These are phyloP conservation scores for Mycena indigotica DNA, from an alignment of 768 basidiomycete species.

Conservation along the genomic window DNA sequence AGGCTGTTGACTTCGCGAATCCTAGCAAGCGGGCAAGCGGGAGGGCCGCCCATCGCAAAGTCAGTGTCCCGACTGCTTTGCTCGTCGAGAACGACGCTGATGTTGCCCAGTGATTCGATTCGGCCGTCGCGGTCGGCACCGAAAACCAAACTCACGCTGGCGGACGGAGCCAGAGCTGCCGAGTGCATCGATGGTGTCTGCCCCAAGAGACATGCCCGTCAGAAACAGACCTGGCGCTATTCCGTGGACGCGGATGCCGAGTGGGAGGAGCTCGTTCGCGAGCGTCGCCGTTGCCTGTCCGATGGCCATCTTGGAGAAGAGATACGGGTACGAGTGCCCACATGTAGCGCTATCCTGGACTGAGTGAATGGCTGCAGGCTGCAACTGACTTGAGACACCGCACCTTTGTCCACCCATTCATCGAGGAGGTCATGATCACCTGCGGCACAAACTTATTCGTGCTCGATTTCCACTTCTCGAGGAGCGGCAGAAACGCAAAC, in stretches of 20 bases:
- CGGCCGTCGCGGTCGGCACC: slow-evolving; percentile 36
- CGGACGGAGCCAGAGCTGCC: slow-evolving; percentile 29
- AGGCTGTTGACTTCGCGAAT: too few relatives aligned
- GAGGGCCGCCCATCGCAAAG: too few relatives aligned
- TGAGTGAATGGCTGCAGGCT: not conserved
- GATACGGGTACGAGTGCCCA: slow-evolving; percentile 46
- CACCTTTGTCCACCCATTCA: slow-evolving; percentile 57
- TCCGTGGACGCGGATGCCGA: slow-evolving; percentile 52
- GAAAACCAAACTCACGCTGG: slow-evolving; percentile 29
- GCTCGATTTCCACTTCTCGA: slow-evolving; percentile 47
- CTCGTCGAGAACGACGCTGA: too few relatives aligned
- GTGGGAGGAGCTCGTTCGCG: slow-evolving; percentile 49
- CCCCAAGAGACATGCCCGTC: not conserved
- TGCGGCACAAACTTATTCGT: slow-evolving; percentile 46
- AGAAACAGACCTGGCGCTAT: slow-evolving; percentile 43
- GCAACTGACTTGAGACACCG: not conserved
- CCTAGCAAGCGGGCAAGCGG: too few relatives aligned
- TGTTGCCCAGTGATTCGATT: too few relatives aligned
- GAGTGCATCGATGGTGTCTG: slow-evolving; percentile 21
- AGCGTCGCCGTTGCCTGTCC: slow-evolving; percentile 48
- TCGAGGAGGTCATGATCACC: slow-evolving; percentile 52
- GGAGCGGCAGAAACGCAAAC: slow-evolving; percentile 56
- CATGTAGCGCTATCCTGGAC: slow-evolving; percentile 42
- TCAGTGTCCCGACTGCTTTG: too few relatives aligned
- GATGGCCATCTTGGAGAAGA: slow-evolving; percentile 50